Percentiles rank a stretch among this genome's conserved stretches.
phyloP scores from a whole-genome alignment of 345 rosid genomes.

The Citrus mangshanensis region DNA sequence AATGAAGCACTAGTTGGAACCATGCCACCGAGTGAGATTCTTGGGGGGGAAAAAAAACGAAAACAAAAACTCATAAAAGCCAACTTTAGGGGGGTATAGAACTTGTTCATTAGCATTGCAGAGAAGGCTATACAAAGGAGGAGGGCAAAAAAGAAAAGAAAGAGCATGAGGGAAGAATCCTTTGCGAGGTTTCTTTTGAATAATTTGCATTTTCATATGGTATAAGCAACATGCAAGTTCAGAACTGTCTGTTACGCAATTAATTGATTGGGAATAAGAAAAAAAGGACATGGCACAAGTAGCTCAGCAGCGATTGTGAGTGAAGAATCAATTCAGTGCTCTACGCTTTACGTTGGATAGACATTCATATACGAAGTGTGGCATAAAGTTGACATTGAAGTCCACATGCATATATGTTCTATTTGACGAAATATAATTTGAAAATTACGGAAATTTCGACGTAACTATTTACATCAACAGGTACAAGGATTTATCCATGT shows the following conservation, averaged over 20 bases:
- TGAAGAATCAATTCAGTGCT: slow-evolving; percentile 13
- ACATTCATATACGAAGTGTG: slow-evolving; percentile 1
- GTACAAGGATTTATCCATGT: neutral
- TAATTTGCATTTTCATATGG: neutral
- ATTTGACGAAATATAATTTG: neutral
- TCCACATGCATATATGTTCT: neutral
- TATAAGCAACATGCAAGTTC: neutral
- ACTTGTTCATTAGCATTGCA: neutral
- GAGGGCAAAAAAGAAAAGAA: neutral
- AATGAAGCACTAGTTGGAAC: neutral
- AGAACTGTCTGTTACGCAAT: neutral
- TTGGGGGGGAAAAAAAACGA: neutral
- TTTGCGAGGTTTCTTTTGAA: slow-evolving; percentile 1
- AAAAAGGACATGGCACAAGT: neutral
- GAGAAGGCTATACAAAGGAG: neutral
- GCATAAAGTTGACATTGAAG: slow-evolving; percentile 12
- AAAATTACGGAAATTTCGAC: neutral
- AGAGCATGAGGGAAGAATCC: neutral
- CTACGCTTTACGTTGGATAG: slow-evolving; percentile 9
- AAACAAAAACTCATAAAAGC: neutral
- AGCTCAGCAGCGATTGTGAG: neutral
- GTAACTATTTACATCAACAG: neutral
- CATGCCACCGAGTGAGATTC: neutral
- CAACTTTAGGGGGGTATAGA: neutral
- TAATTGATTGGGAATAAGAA: neutral